A percentile compares a stretch with the other conserved stretches of the same genome.
phyloP scores from a whole-genome alignment of 768 basidiomycete genomes.

The Agrocybe pediades region DNA sequence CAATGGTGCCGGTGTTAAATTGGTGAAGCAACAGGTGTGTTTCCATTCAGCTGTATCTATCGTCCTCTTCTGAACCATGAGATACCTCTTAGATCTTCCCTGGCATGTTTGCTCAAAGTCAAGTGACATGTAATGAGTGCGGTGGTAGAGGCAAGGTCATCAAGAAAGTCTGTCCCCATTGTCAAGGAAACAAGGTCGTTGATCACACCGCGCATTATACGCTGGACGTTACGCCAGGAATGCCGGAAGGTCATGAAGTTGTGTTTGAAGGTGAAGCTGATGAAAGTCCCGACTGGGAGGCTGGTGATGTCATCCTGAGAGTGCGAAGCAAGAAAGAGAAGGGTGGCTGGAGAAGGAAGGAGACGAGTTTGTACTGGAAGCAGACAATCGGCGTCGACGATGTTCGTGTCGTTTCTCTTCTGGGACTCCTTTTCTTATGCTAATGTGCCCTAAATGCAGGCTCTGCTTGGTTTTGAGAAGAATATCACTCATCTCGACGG shows the following conservation, averaged over 20 bases:
- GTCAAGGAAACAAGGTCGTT: constrained; percentile 78
- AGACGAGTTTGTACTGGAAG: constrained; percentile 87
- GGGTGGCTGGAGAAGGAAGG: constrained; percentile 88
- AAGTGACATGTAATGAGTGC: constrained; percentile 83
- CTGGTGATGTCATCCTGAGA: constrained; percentile 89
- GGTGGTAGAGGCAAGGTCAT: constrained; percentile 82
- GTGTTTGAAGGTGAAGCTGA: constrained; percentile 97
- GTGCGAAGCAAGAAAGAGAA: constrained; percentile 77
- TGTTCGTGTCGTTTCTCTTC: constrained; percentile 40
- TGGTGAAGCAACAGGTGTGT: constrained; percentile 77
- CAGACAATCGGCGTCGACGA: constrained; percentile 92
- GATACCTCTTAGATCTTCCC: constrained; percentile 70
- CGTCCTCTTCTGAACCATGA: neutral
- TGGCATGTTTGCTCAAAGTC: constrained; percentile 92
- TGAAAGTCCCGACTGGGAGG: constrained; percentile 93
- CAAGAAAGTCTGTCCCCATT: constrained; percentile 78
- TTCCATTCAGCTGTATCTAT: neutral
- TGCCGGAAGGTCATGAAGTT: constrained; percentile 92
- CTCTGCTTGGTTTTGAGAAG: constrained; percentile 93
- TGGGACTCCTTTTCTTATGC: neutral
- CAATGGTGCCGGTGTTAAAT: constrained; percentile 80
- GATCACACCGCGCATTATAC: constrained; percentile 82
- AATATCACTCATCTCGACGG: constrained; percentile 94
- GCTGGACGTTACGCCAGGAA: constrained; percentile 83
- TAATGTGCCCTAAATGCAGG: constrained; percentile 45